Evolutionary conservation across 192 early-diverging fungal genomes (phyloP), one percentile per base, ranked within the genome.

Genomic region (Haplosporangium gracile): DNA sequence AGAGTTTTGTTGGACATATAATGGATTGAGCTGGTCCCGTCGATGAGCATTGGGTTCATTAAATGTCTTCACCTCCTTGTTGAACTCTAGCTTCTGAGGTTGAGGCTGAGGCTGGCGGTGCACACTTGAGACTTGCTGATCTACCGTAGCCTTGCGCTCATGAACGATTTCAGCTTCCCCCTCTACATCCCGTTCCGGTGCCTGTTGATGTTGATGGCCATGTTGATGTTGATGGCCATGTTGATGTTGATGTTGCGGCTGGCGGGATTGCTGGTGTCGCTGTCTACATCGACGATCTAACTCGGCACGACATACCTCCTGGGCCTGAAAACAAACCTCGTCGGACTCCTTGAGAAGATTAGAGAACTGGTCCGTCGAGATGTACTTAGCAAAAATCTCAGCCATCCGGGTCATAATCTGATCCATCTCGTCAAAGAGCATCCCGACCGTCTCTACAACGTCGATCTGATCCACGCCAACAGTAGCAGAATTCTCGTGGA

Each of bases 331-430:
- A 32, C 84, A 77, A 51, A 81, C 74, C 0, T 81, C 76, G 40
- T 86, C 79, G 29, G 79, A 60, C 20, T 81, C 79, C n/a, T 63
- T 74, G 42, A 72, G n/a, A 1, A 81, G 70, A 26, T 74, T 81
- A 4, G 79, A 73, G 26, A 86, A 70, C n/a, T 77, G 79, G 24
- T 80, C 70, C 10, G 72, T 65, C 0, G 84, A 65, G 32, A 81
- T 75, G 24, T 78, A 73, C 63, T 81, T 86, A 1, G 47, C 18
- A 26, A 86, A 10, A 11, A 86, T 47, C 0, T 78, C 79, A 13
- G 55, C 9, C 78, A 86, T 86, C 51, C 51, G 42, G 13, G 45
- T 20, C 16, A 78, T 53, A 4, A 72, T 70, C 13, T 81, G 79
- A 29, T 81, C 84, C 29, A 86, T 69, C 32, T 78, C 72, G 3